Evolutionary conservation across 1,139 yeast genomes (phyloP).

Genomic region (Wickerhamomyces sp.): DNA sequence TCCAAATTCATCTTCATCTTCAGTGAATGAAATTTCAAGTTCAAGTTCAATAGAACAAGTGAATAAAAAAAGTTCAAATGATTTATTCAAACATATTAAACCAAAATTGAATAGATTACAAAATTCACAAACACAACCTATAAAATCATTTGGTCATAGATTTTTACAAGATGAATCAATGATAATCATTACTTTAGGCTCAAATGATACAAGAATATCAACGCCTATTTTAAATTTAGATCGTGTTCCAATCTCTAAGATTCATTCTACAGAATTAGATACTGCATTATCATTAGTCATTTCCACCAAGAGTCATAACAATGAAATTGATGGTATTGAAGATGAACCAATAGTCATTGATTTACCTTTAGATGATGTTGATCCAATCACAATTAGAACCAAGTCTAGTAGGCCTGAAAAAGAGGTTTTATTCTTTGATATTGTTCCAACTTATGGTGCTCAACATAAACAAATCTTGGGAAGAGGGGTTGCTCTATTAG

Average conservation of each 20-base stretch:
- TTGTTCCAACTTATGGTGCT: slow-evolving; percentile 85
- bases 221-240: slow-evolving; percentile 65
- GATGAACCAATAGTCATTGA: slow-evolving; percentile 51
- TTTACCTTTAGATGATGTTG: slow-evolving; percentile 82
- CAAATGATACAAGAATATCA: slow-evolving; percentile 68
- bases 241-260: slow-evolving; percentile 67
- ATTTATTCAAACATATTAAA: slow-evolving; percentile 17
- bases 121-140: slow-evolving; percentile 32
- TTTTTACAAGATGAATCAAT: slow-evolving; percentile 62
- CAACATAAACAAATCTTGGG: slow-evolving; percentile 55
- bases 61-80: not conserved
- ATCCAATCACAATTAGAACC: slow-evolving; percentile 72
- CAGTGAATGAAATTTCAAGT: not conserved
- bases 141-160: slow-evolving; percentile 85
- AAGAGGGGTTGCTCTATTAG: slow-evolving; percentile 76
- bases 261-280: slow-evolving; percentile 78
- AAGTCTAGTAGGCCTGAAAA: slow-evolving; percentile 45
- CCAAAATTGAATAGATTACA: slow-evolving; percentile 6
- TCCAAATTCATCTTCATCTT: slow-evolving; percentile 4
- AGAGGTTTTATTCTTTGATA: slow-evolving; percentile 70
- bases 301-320: slow-evolving; percentile 40
- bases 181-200: slow-evolving; percentile 76
- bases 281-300: slow-evolving; percentile 80
- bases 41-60: not conserved
- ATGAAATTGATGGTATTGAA: not conserved